Evolutionary conservation across 257 asterid species (phyloP).

Genomic region (Verbena officinalis): DNA sequence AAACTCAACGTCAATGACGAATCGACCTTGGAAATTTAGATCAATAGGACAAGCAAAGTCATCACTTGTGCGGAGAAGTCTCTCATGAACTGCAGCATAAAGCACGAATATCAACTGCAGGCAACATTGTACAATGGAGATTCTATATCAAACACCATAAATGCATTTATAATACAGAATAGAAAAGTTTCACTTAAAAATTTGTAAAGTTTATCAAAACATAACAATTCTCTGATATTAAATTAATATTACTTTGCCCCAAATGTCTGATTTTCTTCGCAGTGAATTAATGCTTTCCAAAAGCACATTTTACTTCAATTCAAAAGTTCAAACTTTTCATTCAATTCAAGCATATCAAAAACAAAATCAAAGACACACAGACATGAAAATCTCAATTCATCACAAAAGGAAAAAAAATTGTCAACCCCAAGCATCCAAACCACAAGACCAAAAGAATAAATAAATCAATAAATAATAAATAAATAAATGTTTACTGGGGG

Average conservation of each 20-base stretch:
- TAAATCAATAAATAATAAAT: background rate
- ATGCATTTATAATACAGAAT: background rate
- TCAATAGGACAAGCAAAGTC: conserved; percentile 89
- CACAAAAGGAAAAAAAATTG: background rate
- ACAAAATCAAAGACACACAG: background rate
- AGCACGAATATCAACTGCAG: conserved; percentile 21
- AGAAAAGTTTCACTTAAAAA: background rate
- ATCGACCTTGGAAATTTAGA: conserved; percentile 58
- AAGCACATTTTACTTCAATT: background rate
- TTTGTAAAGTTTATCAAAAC: background rate
- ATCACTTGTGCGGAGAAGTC: conserved; percentile 75
- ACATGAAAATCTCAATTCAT: conserved; percentile 5
- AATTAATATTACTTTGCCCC: too few species aligned
- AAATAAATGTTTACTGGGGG: conserved; percentile 60
- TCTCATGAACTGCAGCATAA: conserved; percentile 71
- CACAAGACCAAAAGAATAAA: background rate
- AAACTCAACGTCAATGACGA: conserved; percentile 81
- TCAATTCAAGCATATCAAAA: background rate
- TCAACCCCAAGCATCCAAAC: too few species aligned
- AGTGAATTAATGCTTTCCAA: background rate
- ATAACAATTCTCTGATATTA: background rate
- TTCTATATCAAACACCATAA: background rate
- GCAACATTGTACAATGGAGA: background rate
- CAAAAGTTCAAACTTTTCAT: background rate
- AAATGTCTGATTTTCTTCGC: too few species aligned